Percentiles rank a stretch among this genome's conserved stretches.
Conservation (phyloP, 352 stramenopile species). For the Bremia lactucae region DNA sequence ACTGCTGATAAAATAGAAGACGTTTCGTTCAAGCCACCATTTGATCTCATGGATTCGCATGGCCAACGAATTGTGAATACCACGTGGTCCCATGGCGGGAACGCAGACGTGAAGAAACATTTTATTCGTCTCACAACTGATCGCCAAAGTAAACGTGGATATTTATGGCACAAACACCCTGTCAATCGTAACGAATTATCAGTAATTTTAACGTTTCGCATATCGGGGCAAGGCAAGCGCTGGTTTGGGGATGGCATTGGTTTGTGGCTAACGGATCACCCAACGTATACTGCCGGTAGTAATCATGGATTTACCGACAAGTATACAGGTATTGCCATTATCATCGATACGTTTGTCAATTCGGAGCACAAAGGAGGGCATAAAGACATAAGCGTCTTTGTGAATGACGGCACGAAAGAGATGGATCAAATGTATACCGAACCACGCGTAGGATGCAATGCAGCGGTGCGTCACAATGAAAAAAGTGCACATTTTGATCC, state of each 20-base stretch:
- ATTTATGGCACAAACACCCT: constrained; percentile 59
- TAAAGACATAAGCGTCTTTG: constrained; percentile 74
- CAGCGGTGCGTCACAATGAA: constrained; percentile 68
- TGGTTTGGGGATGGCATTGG: constrained; percentile 83
- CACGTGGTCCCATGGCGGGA: constrained; percentile 63
- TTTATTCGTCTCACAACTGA: constrained; percentile 84
- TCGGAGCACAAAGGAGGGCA: constrained; percentile 71
- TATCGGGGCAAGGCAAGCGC: constrained; percentile 66
- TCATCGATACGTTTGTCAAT: constrained; percentile 83
- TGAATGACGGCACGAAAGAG: constrained; percentile 72
- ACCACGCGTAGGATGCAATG: constrained; percentile 60
- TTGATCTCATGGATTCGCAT: constrained; percentile 50
- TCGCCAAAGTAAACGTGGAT: constrained; percentile 75
- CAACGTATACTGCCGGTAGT: constrained; percentile 37
- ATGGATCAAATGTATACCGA: constrained; percentile 59
- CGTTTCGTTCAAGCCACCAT: constrained; percentile 71
- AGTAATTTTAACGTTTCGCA: constrained; percentile 68
- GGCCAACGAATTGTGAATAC: constrained; percentile 62
- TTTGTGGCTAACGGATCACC: constrained; percentile 67
- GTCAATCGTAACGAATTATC: constrained; percentile 48
- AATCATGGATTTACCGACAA: constrained; percentile 75
- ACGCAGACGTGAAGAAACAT: constrained; percentile 72
- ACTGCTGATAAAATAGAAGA: constrained; percentile 37
- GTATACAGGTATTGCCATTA: constrained; percentile 64
- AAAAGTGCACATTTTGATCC: constrained; percentile 67